Conservation (phyloP, 257 asterid genomes). For the Avicennia marina region DNA sequence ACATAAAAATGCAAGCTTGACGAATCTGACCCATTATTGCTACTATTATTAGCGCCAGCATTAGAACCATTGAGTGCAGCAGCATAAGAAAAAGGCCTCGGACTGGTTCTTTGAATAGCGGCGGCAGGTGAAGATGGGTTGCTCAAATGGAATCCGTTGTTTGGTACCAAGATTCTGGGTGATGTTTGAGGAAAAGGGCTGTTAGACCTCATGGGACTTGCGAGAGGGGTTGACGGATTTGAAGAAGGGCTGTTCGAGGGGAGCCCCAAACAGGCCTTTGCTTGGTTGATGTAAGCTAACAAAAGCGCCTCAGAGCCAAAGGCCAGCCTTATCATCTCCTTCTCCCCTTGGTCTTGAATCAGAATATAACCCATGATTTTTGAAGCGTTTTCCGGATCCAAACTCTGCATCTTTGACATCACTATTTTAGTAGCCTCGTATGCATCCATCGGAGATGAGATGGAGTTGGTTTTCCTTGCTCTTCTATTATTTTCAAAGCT, state of each 20-base stretch:
- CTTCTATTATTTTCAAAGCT: not conserved
- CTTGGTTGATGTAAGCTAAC: constrained; percentile 49
- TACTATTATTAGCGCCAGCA: not conserved
- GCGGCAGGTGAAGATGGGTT: constrained; percentile 58
- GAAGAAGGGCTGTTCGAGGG: constrained; percentile 34
- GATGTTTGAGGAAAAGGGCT: constrained; percentile 46
- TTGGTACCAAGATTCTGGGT: constrained; percentile 58
- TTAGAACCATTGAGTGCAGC: constrained; percentile 56
- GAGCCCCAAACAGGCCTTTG: constrained; percentile 49
- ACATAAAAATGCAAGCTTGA: constrained; percentile 48
- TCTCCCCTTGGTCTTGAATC: constrained; percentile 86
- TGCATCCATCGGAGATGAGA: constrained; percentile 78
- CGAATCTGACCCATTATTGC: constrained; percentile 25
- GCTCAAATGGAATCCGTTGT: constrained; percentile 46
- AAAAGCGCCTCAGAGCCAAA: constrained; percentile 64
- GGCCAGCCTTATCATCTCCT: constrained; percentile 85
- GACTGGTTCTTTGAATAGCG: constrained; percentile 33
- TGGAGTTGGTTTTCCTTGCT: no score
- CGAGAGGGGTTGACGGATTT: constrained; percentile 34
- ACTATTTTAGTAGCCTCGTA: constrained; percentile 79
- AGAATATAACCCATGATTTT: constrained; percentile 90
- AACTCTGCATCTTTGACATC: constrained; percentile 67
- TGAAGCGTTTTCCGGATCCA: constrained; percentile 90
- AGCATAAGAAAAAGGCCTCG: constrained; percentile 74
- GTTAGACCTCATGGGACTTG: constrained; percentile 29